Evolutionary conservation across 768 basidiomycete species (phyloP).

Genomic region (Tulasnella sp.): DNA sequence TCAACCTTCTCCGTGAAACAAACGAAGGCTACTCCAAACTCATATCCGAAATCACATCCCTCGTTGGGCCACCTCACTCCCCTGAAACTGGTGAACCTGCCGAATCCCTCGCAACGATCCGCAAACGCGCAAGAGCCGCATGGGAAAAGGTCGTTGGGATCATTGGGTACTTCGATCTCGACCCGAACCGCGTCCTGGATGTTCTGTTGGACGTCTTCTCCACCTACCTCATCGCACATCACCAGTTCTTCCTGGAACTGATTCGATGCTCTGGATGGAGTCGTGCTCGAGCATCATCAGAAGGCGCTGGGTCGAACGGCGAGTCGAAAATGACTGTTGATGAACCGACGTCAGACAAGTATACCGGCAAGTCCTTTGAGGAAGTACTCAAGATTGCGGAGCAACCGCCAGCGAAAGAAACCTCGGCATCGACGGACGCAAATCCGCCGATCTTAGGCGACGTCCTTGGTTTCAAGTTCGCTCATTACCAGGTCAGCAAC

Average conservation of each 20-base stretch:
- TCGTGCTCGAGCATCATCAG: slow-evolving; percentile 14
- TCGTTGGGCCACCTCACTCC: slow-evolving; percentile 71
- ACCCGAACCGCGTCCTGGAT: slow-evolving; percentile 91
- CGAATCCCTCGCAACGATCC: slow-evolving; percentile 56
- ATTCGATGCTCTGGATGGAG: slow-evolving; percentile 86
- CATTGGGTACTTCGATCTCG: slow-evolving; percentile 94
- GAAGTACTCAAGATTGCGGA: slow-evolving; percentile 62
- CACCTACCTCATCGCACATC: slow-evolving; percentile 73
- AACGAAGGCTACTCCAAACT: slow-evolving; percentile 97
- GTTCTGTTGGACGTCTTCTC: slow-evolving; percentile 89
- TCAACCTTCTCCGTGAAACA: slow-evolving; percentile 94
- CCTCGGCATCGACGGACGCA: background rate
- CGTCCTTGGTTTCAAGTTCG: slow-evolving; percentile 97
- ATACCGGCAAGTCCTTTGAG: slow-evolving; percentile 59
- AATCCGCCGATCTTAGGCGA: slow-evolving; percentile 69
- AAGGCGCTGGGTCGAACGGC: background rate
- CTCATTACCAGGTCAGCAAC: slow-evolving; percentile 72
- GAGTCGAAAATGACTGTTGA: slow-evolving; percentile 16
- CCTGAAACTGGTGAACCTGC: slow-evolving; percentile 59
- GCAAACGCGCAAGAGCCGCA: slow-evolving; percentile 61
- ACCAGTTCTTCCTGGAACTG: slow-evolving; percentile 83
- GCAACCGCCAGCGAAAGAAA: background rate
- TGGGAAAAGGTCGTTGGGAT: slow-evolving; percentile 86
- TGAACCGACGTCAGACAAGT: slow-evolving; percentile 44
- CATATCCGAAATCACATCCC: slow-evolving; percentile 73